A percentile compares a stretch with the other conserved stretches of the same genome.
phyloP scores from a whole-genome alignment of 2,329 filamentous ascomycete species.

The Stagonosporopsis tanaceti region DNA sequence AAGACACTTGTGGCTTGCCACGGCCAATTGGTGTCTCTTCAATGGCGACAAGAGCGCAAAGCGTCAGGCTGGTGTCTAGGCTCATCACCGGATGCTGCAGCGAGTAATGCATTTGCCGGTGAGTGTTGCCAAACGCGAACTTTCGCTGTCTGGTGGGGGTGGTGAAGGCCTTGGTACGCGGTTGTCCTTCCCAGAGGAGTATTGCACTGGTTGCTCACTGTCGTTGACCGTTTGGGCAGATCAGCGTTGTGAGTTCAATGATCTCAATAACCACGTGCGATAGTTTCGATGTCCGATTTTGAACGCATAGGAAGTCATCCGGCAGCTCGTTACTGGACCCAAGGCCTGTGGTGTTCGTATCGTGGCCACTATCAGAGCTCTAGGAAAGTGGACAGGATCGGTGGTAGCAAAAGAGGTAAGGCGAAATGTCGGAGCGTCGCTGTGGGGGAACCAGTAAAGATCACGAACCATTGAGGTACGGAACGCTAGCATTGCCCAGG shows the following conservation, averaged over 20 bases:
- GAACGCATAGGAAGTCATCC: not conserved
- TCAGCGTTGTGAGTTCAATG: not conserved
- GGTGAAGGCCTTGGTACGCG: slow-evolving; percentile 21
- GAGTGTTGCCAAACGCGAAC: slow-evolving; percentile 9
- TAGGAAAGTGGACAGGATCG: slow-evolving; percentile 7
- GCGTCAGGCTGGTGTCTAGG: slow-evolving; percentile 19
- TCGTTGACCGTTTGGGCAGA: not conserved
- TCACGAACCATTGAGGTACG: slow-evolving; percentile 6
- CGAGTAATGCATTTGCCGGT: slow-evolving; percentile 23
- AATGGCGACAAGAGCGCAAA: slow-evolving; percentile 29
- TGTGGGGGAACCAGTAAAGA: slow-evolving; percentile 3
- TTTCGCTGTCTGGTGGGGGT: slow-evolving; percentile 7
- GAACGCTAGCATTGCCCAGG: slow-evolving; percentile 26
- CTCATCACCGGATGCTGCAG: slow-evolving; percentile 21
- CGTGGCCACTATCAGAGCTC: slow-evolving; percentile 8
- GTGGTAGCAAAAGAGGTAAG: slow-evolving; percentile 14
- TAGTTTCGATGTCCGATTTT: not conserved
- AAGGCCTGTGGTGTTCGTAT: slow-evolving; percentile 2
- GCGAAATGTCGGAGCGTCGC: slow-evolving; percentile 13
- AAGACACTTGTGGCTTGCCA: slow-evolving; percentile 38
- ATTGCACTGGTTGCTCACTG: slow-evolving; percentile 4
- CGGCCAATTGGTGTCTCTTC: slow-evolving; percentile 24
- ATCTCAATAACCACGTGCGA: not conserved
- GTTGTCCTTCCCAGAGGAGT: slow-evolving; percentile 15
- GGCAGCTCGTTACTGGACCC: slow-evolving; percentile 1